A percentile compares a stretch with the other conserved stretches of the same genome.
Conservation (phyloP, 139 green algal genomes). For the Coccomyxa sp. region DNA sequence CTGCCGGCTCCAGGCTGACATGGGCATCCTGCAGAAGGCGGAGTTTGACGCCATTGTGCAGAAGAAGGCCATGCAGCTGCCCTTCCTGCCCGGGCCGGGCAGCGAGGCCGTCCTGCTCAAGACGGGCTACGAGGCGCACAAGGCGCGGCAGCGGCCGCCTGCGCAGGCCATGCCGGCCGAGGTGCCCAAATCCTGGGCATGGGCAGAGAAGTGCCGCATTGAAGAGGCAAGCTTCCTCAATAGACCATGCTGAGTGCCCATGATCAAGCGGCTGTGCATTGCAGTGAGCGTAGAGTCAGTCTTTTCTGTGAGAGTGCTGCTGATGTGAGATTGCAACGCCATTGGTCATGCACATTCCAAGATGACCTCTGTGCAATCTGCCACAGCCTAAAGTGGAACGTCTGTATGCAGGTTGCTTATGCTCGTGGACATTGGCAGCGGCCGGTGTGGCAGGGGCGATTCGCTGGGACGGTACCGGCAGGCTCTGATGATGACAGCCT, state of each 20-base stretch:
- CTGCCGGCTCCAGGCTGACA: constrained; percentile 4
- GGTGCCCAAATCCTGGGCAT: not conserved
- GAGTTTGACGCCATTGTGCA: not conserved
- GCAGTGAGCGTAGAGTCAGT: not conserved
- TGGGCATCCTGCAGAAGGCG: constrained; percentile 5
- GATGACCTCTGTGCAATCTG: not conserved
- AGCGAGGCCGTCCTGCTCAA: constrained; percentile 11
- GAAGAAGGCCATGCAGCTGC: not conserved
- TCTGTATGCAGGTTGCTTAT: constrained; percentile 11
- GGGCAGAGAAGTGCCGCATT: not conserved
- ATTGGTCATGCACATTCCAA: not conserved
- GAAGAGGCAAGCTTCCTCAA: not conserved
- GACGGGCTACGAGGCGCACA: constrained; percentile 11
- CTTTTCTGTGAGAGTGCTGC: not conserved
- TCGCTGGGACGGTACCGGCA: not conserved
- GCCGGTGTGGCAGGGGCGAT: constrained; percentile 1
- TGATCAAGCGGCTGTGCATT: not conserved
- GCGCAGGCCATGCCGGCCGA: not conserved
- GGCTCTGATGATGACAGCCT: constrained; percentile 3
- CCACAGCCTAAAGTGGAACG: not conserved
- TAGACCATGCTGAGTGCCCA: not conserved
- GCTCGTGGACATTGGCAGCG: constrained; percentile 4
- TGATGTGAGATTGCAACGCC: not conserved
- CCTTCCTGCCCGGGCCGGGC: not conserved
- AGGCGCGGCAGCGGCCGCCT: not conserved